Percentiles rank a stretch among this genome's conserved stretches.
phyloP scores from a whole-genome alignment of 805 yeast species.

The Barnettozyma sp. region DNA sequence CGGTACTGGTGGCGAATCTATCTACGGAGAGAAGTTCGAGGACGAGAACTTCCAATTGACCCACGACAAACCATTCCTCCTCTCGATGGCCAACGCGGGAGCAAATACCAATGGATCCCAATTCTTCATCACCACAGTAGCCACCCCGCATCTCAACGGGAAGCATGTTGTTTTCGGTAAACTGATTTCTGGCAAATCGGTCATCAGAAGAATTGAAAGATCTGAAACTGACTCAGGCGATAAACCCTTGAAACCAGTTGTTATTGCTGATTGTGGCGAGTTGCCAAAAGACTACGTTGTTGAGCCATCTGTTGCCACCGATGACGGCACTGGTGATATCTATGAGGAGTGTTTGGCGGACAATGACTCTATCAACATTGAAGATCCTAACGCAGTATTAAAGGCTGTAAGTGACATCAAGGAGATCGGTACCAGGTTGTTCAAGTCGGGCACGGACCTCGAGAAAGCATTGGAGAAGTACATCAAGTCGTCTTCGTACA shows the following conservation, averaged over 20 bases:
- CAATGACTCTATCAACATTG: constrained; percentile 56
- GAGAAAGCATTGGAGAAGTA: constrained; percentile 60
- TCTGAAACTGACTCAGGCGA: constrained; percentile 59
- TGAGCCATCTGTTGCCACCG: constrained; percentile 38
- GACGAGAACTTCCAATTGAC: constrained; percentile 77
- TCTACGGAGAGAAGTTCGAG: constrained; percentile 79
- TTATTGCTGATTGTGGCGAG: constrained; percentile 73
- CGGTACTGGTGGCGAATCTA: constrained; percentile 79
- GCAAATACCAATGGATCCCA: constrained; percentile 95
- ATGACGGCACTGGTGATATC: constrained; percentile 80
- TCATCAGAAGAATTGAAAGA: constrained; percentile 74
- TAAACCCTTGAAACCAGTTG: constrained; percentile 63
- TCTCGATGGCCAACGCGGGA: constrained; percentile 97
- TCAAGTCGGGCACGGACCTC: constrained; percentile 59
- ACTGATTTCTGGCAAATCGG: constrained; percentile 73
- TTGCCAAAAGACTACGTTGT: constrained; percentile 52
- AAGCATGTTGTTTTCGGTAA: constrained; percentile 96
- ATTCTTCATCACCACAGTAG: constrained; percentile 86
- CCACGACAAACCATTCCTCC: constrained; percentile 80
- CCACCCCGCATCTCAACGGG: constrained; percentile 91
- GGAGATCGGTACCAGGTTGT: constrained; percentile 67
- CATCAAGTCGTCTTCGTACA: constrained; percentile 60
- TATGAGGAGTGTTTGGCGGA: constrained; percentile 73
- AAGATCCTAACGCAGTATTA: constrained; percentile 58
- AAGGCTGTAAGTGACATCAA: constrained; percentile 60